Conservation (phyloP, 164 flowering plant species). For the Aristolochia californica region DNA sequence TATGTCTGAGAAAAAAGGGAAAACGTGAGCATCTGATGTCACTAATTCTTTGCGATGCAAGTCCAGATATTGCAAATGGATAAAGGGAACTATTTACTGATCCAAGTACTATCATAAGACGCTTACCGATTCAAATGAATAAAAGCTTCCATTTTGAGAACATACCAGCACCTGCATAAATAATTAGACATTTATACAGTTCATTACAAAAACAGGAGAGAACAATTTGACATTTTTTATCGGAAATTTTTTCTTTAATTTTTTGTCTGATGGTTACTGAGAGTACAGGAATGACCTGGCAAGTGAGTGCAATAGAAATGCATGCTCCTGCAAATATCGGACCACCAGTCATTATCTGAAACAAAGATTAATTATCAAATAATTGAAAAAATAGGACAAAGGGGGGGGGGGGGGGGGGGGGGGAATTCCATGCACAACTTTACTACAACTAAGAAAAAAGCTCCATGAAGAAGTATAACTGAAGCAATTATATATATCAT, state of each 20-base stretch:
- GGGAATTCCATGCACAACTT: no score
- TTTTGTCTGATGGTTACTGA: background rate
- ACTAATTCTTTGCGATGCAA: no score
- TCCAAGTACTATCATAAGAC: background rate
- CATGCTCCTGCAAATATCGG: conserved; percentile 86
- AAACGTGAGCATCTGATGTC: no score
- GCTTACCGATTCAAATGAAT: conserved; percentile 61
- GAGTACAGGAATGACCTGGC: conserved; percentile 42
- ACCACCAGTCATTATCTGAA: conserved; percentile 55
- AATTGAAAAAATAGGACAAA: no score
- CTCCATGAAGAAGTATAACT: background rate
- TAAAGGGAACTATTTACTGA: no score
- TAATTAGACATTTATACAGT: background rate
- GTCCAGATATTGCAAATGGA: no score
- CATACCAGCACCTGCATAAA: conserved; percentile 56
- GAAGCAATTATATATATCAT: background rate
- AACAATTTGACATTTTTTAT: background rate
- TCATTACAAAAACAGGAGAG: background rate
- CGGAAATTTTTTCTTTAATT: background rate
- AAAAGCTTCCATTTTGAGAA: conserved; percentile 65
- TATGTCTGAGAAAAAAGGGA: no score
- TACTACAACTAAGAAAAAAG: background rate
- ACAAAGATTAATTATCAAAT: background rate
- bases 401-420: no score
- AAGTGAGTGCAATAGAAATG: conserved; percentile 45